A percentile compares a stretch with the other conserved stretches of the same genome.
Conservation (phyloP, 2,329 filamentous ascomycete genomes). For the Colletotrichum lini region DNA sequence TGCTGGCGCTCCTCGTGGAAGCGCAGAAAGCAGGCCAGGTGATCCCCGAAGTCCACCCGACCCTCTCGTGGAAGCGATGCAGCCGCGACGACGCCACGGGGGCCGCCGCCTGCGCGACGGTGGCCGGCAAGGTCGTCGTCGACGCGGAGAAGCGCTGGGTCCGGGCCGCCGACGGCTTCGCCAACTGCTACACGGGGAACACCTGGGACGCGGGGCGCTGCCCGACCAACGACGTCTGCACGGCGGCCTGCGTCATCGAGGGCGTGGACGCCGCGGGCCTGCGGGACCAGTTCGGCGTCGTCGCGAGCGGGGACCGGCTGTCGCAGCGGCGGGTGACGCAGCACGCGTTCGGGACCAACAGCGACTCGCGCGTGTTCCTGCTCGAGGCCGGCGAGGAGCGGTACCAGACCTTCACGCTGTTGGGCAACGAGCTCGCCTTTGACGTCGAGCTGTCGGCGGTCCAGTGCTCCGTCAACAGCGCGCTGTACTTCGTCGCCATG, state of each 20-base stretch:
- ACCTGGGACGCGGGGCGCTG: constrained; percentile 54
- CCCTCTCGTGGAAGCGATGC: constrained; percentile 34
- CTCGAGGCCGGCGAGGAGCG: constrained; percentile 64
- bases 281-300: constrained; percentile 60
- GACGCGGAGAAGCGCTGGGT: constrained; percentile 38
- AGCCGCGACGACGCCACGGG: not conserved
- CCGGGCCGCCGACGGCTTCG: constrained; percentile 49
- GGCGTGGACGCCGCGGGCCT: constrained; percentile 59
- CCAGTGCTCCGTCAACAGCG: constrained; percentile 76
- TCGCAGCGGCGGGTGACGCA: constrained; percentile 67
- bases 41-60: constrained; percentile 23
- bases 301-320: constrained; percentile 60
- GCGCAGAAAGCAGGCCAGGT: constrained; percentile 27
- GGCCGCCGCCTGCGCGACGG: not conserved
- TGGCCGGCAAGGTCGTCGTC: constrained; percentile 24
- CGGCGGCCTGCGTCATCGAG: constrained; percentile 61
- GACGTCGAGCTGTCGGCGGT: constrained; percentile 76
- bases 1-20: constrained; percentile 12
- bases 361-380: constrained; percentile 69
- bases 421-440: constrained; percentile 75
- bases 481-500: constrained; percentile 73
- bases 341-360: constrained; percentile 56
- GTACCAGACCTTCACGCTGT: constrained; percentile 73
- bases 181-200: constrained; percentile 66
- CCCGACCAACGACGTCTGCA: constrained; percentile 56